These are phyloP conservation scores for Clarireedia sp. DNA, from an alignment of 2,329 filamentous ascomycete species.

Conservation along the genomic window DNA sequence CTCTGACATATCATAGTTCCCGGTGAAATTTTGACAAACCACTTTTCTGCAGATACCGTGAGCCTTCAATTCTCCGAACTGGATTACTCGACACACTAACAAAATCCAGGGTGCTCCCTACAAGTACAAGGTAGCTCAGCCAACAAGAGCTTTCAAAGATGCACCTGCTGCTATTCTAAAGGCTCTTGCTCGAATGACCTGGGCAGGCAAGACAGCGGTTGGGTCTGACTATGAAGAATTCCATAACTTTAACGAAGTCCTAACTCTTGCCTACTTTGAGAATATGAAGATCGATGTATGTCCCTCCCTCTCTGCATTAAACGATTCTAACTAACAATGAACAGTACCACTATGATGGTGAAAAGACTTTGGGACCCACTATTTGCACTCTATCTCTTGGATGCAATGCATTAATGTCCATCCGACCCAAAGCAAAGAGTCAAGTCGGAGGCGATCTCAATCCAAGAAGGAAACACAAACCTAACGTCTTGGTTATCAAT, in stretches of 20 bases:
- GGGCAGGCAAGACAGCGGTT: slow-evolving; percentile 42
- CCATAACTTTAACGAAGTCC: slow-evolving; percentile 53
- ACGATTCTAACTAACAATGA: slow-evolving; percentile 8
- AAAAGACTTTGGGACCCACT: slow-evolving; percentile 51
- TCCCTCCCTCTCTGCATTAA: background rate
- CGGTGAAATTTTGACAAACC: slow-evolving; percentile 40
- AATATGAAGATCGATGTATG: slow-evolving; percentile 47
- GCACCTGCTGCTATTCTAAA: slow-evolving; percentile 42
- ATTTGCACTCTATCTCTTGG: slow-evolving; percentile 56
- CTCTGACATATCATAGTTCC: slow-evolving; percentile 18
- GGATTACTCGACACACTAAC: background rate
- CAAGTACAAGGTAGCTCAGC: slow-evolving; percentile 53
- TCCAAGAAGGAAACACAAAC: slow-evolving; percentile 23
- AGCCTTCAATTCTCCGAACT: slow-evolving; percentile 14
- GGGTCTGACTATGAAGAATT: slow-evolving; percentile 13
- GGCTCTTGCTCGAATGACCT: slow-evolving; percentile 45
- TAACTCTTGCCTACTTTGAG: slow-evolving; percentile 49
- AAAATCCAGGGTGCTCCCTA: slow-evolving; percentile 51
- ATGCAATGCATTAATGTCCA: slow-evolving; percentile 47
- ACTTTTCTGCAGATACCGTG: slow-evolving; percentile 47
- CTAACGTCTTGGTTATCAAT: background rate
- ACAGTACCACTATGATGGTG: slow-evolving; percentile 60
- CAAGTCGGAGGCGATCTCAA: slow-evolving; percentile 14
- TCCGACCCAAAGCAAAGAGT: slow-evolving; percentile 43
- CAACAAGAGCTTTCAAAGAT: slow-evolving; percentile 40